Conservation (phyloP, 805 yeast species). For the Pichia occidentalis region DNA sequence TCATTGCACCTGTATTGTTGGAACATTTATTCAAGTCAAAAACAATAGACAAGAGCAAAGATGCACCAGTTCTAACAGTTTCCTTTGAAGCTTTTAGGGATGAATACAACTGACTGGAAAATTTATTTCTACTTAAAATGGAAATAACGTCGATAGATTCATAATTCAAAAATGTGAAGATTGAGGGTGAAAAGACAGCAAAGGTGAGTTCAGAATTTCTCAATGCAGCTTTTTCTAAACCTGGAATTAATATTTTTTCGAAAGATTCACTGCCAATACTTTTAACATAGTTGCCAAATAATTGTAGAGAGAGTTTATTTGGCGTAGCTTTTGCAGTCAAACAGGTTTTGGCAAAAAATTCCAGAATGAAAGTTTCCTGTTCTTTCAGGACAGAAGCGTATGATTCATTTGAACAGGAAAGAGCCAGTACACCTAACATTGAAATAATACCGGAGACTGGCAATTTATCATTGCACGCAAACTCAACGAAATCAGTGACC, state of each 20-base stretch:
- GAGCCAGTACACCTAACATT: slow-evolving; percentile 20
- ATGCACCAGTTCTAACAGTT: slow-evolving; percentile 46
- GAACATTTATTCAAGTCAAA: slow-evolving; percentile 16
- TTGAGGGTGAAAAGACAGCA: slow-evolving; percentile 43
- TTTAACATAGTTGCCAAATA: slow-evolving; percentile 17
- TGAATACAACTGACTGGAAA: slow-evolving; percentile 45
- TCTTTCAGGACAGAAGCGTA: slow-evolving; percentile 13
- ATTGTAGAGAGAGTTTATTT: slow-evolving; percentile 14
- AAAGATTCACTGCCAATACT: slow-evolving; percentile 13
- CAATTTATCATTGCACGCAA: slow-evolving; percentile 16
- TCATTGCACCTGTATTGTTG: slow-evolving; percentile 24
- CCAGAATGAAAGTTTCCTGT: slow-evolving; percentile 17
- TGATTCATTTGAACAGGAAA: not conserved
- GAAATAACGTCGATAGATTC: slow-evolving; percentile 36
- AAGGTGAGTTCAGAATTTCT: slow-evolving; percentile 74
- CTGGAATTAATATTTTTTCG: slow-evolving; percentile 33
- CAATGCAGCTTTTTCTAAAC: slow-evolving; percentile 64
- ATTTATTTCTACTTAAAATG: slow-evolving; percentile 34
- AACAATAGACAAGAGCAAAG: slow-evolving; percentile 28
- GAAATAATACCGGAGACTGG: slow-evolving; percentile 19
- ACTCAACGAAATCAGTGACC: slow-evolving; percentile 7
- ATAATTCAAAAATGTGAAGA: slow-evolving; percentile 34
- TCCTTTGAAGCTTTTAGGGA: slow-evolving; percentile 68
- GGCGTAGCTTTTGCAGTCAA: slow-evolving; percentile 29
- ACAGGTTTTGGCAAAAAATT: slow-evolving; percentile 32